Conservation (phyloP, 1,284 basidiomycete genomes). For the Bjerkandera adusta region DNA sequence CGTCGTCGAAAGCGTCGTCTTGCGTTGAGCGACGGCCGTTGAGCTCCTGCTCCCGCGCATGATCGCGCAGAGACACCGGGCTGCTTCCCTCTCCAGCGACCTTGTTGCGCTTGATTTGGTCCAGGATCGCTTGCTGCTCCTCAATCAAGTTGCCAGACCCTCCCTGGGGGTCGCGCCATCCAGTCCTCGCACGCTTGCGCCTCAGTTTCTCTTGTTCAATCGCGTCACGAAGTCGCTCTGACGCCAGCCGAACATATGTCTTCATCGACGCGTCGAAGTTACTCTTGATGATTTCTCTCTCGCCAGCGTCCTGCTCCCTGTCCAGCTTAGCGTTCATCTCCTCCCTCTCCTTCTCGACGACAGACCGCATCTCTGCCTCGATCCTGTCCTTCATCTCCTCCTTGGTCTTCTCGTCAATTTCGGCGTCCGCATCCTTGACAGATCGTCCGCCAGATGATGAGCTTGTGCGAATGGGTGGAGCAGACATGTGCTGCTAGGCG, state of each 20-base stretch:
- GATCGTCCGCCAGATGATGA: conserved; percentile 13
- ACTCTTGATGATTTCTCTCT: conserved; percentile 31
- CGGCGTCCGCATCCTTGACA: conserved; percentile 34
- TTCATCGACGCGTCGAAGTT: conserved; percentile 40
- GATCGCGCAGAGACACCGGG: neutral
- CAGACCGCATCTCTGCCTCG: conserved; percentile 38
- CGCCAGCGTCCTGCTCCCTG: conserved; percentile 26
- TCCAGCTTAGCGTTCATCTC: conserved; percentile 37
- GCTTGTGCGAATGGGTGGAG: conserved; percentile 17
- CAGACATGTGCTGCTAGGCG: conserved; percentile 20
- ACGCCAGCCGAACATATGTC: conserved; percentile 28
- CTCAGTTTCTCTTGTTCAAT: conserved; percentile 29
- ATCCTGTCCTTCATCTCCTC: conserved; percentile 39
- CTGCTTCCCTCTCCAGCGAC: too few relatives aligned
- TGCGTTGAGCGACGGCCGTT: neutral
- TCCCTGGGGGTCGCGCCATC: neutral
- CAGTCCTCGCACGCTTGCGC: conserved; percentile 14
- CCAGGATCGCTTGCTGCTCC: conserved; percentile 32
- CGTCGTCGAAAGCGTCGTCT: neutral
- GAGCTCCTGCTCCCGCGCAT: neutral
- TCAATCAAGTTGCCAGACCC: conserved; percentile 11
- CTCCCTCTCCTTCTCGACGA: conserved; percentile 48
- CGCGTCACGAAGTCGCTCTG: conserved; percentile 27
- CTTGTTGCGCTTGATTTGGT: too few relatives aligned
- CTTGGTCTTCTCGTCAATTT: conserved; percentile 57